phyloP scores from a whole-genome alignment of 139 green algal genomes.

The Tetradesmus obliquus region DNA sequence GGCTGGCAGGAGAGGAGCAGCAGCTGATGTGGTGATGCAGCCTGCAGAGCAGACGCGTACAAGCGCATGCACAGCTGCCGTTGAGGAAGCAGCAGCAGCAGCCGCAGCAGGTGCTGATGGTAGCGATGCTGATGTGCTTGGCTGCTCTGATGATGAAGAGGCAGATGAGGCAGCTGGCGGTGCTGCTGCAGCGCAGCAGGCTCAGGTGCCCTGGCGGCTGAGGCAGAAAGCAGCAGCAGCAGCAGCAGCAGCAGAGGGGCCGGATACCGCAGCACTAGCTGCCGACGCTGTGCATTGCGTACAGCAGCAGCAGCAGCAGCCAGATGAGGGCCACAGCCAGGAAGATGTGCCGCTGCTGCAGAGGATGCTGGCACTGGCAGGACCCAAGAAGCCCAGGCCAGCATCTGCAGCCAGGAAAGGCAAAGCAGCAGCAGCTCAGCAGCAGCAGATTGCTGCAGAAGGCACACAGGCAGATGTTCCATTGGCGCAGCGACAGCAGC shows the following conservation, averaged over 20 bases:
- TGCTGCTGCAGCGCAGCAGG: background rate
- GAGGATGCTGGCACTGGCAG: background rate
- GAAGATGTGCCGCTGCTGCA: background rate
- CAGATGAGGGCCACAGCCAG: too few species aligned
- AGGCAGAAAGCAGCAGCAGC: background rate
- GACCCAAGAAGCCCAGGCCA: background rate
- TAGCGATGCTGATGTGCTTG: background rate
- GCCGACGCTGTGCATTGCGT: background rate
- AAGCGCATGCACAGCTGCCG: background rate
- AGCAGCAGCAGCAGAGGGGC: background rate
- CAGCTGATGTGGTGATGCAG: background rate
- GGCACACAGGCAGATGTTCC: conserved; percentile 1
- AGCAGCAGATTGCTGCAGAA: conserved; percentile 5
- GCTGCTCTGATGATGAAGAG: background rate
- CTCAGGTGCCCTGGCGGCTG: background rate
- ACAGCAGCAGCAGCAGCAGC: background rate
- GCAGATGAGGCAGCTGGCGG: background rate
- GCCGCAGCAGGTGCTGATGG: background rate
- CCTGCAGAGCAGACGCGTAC: background rate
- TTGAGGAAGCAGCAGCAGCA: background rate
- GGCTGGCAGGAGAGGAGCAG: background rate
- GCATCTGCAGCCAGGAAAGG: background rate
- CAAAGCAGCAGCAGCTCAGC: background rate
- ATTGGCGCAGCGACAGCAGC: background rate
- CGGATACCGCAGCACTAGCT: background rate